Evolutionary conservation across 208 protist genomes (phyloP).

Genomic region (Trypanosoma mega): DNA sequence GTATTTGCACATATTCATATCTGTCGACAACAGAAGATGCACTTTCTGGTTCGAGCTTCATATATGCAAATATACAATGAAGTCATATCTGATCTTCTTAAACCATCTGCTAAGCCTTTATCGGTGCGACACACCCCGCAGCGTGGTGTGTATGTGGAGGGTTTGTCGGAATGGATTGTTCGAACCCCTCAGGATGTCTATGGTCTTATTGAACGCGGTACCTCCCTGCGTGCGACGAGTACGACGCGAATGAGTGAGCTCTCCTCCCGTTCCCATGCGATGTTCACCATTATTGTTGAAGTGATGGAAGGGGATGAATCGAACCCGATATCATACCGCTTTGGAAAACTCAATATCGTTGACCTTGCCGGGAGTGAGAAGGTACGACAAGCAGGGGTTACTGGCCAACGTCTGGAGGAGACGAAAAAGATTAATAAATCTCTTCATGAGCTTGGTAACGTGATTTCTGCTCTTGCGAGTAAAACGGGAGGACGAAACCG

Average conservation of each 20-base stretch:
- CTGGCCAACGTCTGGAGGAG: conserved; percentile 85
- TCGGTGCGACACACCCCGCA: conserved; percentile 69
- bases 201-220: conserved; percentile 82
- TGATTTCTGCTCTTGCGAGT: conserved; percentile 56
- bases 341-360: conserved; percentile 93
- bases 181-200: conserved; percentile 90
- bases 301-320: conserved; percentile 46
- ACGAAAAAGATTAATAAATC: conserved; percentile 72
- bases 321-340: conserved; percentile 51
- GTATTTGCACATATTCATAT: conserved; percentile 49
- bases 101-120: conserved; percentile 30
- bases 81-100: conserved; percentile 79
- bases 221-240: conserved; percentile 56
- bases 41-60: conserved; percentile 62
- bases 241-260: conserved; percentile 92
- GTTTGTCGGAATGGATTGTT: conserved; percentile 90
- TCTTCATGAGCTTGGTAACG: conserved; percentile 59
- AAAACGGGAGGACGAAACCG: conserved; percentile 10
- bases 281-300: conserved; percentile 87
- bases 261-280: conserved; percentile 95
- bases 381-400: conserved; percentile 61
- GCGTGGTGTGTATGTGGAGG: conserved; percentile 90
- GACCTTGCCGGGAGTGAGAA: conserved; percentile 94
- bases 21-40: conserved; percentile 17
- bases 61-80: conserved; percentile 94